Conservation (phyloP, 2,329 filamentous ascomycete species). For the Claviceps africana region DNA sequence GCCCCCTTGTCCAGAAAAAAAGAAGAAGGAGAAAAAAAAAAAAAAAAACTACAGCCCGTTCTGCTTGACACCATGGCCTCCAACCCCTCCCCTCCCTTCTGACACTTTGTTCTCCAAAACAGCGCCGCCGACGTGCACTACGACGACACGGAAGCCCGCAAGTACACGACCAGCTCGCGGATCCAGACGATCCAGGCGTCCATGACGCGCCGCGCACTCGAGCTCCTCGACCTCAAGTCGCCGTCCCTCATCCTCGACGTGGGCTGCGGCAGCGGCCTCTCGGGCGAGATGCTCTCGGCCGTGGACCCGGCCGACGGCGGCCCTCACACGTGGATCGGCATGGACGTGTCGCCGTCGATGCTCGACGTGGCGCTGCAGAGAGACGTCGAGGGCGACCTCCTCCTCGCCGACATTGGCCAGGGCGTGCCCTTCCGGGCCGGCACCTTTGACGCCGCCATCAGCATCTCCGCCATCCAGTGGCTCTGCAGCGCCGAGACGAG, state of each 20-base stretch:
- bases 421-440: constrained; percentile 88
- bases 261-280: constrained; percentile 91
- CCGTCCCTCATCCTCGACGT: constrained; percentile 88
- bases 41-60: background rate
- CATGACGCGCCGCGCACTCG: constrained; percentile 88
- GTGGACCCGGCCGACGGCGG: constrained; percentile 56
- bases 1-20: too few relatives aligned
- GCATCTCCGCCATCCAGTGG: constrained; percentile 96
- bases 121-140: constrained; percentile 96
- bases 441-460: constrained; percentile 87
- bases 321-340: constrained; percentile 90
- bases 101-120: too few relatives aligned
- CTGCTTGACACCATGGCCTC: too few relatives aligned
- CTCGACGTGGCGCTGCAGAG: constrained; percentile 84
- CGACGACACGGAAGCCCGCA: constrained; percentile 86
- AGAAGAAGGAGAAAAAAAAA: background rate
- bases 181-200: constrained; percentile 90
- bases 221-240: constrained; percentile 66
- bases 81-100: too few relatives aligned
- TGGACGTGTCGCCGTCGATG: constrained; percentile 95
- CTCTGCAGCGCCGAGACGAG: constrained; percentile 87
- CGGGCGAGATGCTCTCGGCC: constrained; percentile 81
- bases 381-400: constrained; percentile 84
- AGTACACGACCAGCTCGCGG: constrained; percentile 92
- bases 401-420: constrained; percentile 90